Evolutionary conservation across 1,139 yeast genomes (phyloP), one percentile per base, ranked within the genome.

Genomic region (Hemisphaericaspora xylofermentans): DNA sequence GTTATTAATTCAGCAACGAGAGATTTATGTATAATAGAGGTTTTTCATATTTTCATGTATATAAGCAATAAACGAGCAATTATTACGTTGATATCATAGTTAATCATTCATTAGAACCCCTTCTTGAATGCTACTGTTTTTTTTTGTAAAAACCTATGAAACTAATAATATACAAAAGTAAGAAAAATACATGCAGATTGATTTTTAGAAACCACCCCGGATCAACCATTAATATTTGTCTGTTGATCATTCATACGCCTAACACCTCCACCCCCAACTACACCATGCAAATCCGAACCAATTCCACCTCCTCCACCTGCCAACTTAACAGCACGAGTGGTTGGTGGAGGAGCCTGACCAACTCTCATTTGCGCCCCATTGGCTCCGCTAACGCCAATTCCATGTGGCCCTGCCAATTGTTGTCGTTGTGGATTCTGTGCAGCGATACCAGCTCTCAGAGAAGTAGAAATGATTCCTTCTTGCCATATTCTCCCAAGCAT

Each of bases 401-500:
- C 27, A 12, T 24, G 12, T 8, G 27, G 27, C 6, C 27, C 27
- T 4, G n/a, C 27, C 27, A 24, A 51, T 28, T 48, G 49, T 21
- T 46, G 45, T 22, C 32, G 29, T 31, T 18, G 34, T 6, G 13
- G 24, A 16, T 22, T 41, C 24, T 15, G 22, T 5, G 13, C 30
- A 4, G 10, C n/a, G 21, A 8, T 32, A 16, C 18, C 13, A 15
- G 45, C 18, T 12, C 42, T 15, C 7, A 48, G 37, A 30, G 43
- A 54, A 3, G 61, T 47, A 29, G 54, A 51, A 13, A 66, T 41
- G 19, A 66, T 51, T 2, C 76, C 76, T 16, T 69, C 74, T 43
- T 68, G 76, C 78, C 78, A 72, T 18, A 71, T 48, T 41, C 57
- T 56, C 35, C 61, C 61, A 38, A 72, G 47, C 8, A 57, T 49